Conservation (phyloP, 805 yeast species). For the Starmerella apis region DNA sequence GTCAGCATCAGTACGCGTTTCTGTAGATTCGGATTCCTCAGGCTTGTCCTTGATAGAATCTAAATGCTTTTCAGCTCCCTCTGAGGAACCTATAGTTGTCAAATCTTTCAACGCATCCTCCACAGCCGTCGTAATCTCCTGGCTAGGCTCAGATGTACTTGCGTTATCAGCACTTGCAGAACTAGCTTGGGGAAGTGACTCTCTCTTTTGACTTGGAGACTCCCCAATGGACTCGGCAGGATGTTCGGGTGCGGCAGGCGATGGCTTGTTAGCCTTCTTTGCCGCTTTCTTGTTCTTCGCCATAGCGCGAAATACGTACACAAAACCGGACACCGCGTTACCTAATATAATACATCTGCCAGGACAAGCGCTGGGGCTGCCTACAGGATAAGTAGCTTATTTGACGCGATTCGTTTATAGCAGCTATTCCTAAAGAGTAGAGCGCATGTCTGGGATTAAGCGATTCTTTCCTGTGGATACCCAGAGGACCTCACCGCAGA, state of each 20-base stretch:
- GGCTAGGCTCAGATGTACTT: background rate
- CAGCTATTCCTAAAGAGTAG: background rate
- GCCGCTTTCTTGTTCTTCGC: constrained; percentile 7
- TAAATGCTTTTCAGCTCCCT: background rate
- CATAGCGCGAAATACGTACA: constrained; percentile 7
- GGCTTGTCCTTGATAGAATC: background rate
- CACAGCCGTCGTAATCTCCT: background rate
- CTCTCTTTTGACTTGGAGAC: no score
- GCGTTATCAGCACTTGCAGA: background rate
- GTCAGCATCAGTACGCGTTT: background rate
- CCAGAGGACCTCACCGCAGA: constrained; percentile 12
- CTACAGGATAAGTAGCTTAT: no score
- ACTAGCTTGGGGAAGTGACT: no score
- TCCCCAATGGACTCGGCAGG: background rate
- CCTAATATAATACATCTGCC: constrained; percentile 1
- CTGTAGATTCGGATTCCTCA: background rate
- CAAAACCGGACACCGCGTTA: constrained; percentile 5
- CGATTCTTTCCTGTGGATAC: constrained; percentile 18
- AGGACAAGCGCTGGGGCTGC: background rate
- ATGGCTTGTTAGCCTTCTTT: background rate
- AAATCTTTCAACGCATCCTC: background rate
- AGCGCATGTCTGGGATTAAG: constrained; percentile 16
- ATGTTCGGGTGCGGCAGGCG: background rate
- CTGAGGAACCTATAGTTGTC: background rate
- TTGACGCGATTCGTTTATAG: background rate